Evolutionary conservation across 371 early-diverging fungal genomes (phyloP).

Genomic region (Modicella reniformis): DNA sequence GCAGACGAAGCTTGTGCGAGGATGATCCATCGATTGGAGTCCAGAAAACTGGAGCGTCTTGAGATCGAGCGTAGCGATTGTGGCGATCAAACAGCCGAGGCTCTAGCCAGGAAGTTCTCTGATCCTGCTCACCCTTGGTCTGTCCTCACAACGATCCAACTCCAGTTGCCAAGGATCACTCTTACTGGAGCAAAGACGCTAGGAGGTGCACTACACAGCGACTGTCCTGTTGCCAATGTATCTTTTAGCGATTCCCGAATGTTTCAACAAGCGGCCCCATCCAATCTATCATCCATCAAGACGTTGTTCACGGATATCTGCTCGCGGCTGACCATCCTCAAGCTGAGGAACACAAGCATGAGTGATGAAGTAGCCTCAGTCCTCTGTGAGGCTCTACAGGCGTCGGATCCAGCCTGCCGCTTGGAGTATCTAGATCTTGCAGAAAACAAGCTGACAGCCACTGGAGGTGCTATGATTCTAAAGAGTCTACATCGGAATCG

Average conservation of each 20-base stretch:
- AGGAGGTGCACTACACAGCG: slow-evolving; percentile 12
- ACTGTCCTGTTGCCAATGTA: slow-evolving; percentile 23
- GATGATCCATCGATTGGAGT: slow-evolving; percentile 16
- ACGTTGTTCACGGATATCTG: slow-evolving; percentile 21
- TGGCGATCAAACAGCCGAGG: slow-evolving; percentile 38
- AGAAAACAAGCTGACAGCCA: slow-evolving; percentile 32
- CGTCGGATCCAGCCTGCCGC: slow-evolving; percentile 6
- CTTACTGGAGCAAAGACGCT: slow-evolving; percentile 28
- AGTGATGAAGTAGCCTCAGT: slow-evolving; percentile 20
- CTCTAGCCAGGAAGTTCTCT: slow-evolving; percentile 28
- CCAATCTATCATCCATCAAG: neutral
- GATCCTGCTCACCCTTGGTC: slow-evolving; percentile 1
- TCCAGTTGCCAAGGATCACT: slow-evolving; percentile 26
- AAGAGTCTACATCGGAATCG: slow-evolving; percentile 16
- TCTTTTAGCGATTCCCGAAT: slow-evolving; percentile 28
- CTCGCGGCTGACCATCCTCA: slow-evolving; percentile 15
- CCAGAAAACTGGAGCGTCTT: slow-evolving; percentile 18
- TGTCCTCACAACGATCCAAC: slow-evolving; percentile 18
- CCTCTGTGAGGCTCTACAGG: slow-evolving; percentile 26
- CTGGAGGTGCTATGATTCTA: slow-evolving; percentile 26
- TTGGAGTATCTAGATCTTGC: slow-evolving; percentile 33
- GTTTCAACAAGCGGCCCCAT: slow-evolving; percentile 6
- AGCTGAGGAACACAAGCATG: slow-evolving; percentile 28
- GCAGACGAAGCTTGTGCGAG: slow-evolving; percentile 29
- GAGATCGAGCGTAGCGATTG: slow-evolving; percentile 30